Base-by-base conservation (phyloP, 148 eudicot species). In the Euryodendron excelsum region DNA sequence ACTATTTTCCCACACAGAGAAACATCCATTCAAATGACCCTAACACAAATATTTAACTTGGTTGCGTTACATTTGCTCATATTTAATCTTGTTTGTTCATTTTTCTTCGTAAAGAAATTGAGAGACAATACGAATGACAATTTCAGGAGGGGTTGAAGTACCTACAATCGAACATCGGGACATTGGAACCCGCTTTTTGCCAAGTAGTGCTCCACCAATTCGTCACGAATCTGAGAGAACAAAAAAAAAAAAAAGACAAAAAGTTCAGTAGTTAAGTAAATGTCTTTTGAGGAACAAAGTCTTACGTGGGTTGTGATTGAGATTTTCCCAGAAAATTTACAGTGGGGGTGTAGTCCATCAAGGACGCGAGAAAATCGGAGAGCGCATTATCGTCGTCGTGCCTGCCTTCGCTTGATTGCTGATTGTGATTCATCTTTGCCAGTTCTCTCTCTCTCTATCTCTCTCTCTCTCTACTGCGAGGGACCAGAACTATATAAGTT, bases 191-290 rank as follows among this genome's bases (percentile, higher is more conserved):
- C 99, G 72, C 92, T 88, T 74, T 91, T 95, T 7, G 87, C 96
- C 70, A 95, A 87, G 85, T 93, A 95, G 86, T 95, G 97, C 78
- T 95, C 97, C 59, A 91, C 97, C 85, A 95, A 83, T 82, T 95
- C 97, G 65, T 95, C 99, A 36, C 97, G 99, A 84, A 95, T 90
- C 92, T 93, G 83, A 20, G 15, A n/a, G n/a, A n/a, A n/a, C n/a
- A n/a, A n/a, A n/a, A 11, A 60, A 12, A 10, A 65, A 14, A 0
- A 58, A 55, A 68, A 28, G 13, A 62, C 14, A 18, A 0, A 18
- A 34, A 23, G 17, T 11, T 33, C n/a, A 75, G 23, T 34, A 41
- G 5, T 27, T 69, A 44, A 4, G 56, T 15, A 8, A 23, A 61
- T 45, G 20, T 12, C 63, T 28, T n/a, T 45, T 15, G 33, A 75